Evolutionary conservation across 139 green algal genomes (phyloP), one percentile per base, ranked within the genome.

Genomic region (Chlorella sorokiniana): DNA sequence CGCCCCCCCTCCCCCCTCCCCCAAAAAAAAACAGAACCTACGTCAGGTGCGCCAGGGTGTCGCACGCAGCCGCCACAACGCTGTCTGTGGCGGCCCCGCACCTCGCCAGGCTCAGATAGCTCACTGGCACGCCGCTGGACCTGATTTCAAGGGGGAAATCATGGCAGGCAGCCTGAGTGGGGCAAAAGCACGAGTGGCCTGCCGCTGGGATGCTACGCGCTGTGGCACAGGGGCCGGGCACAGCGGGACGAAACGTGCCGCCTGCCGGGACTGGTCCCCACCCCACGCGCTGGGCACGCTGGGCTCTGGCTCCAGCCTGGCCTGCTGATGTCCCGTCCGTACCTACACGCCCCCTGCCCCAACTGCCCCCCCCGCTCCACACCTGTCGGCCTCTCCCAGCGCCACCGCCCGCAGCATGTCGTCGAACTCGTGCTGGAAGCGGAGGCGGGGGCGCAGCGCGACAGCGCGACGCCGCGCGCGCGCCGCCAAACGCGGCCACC

Each of bases 301-400:
- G n/a, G n/a, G n/a, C n/a, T n/a, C n/a, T n/a, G n/a, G n/a, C n/a
- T n/a, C n/a, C n/a, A 69, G 16, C 22, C 59, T n/a, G 11, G 25
- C 25, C 25, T 67, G 59, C 59, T 67, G 11, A 67, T 67, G 7
- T 11, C 22, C 20, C 9, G 59, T 31, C 25, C 25, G 59, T n/a
- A n/a, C n/a, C n/a, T n/a, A 69, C 10, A 63, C 62, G 29, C 5
- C 4, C 6, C 18, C 27, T 42, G 29, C n/a, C 62, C 23, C 8
- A 29, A 22, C 62, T 69, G 62, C 62, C n/a, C 23, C 62, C 8
- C 37, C 23, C 40, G 14, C 65, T 7, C 45, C 45, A 65, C 18
- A 52, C 75, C 75, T 81, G 75, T 81, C 75, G 6, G 42, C 40
- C 41, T 70, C 75, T 10, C 75, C 75, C 59, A 70, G 75, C 38